These are phyloP conservation scores for Alectoria sarmentosa DNA, from an alignment of 495 filamentous ascomycete genomes.

Conservation along the genomic window DNA sequence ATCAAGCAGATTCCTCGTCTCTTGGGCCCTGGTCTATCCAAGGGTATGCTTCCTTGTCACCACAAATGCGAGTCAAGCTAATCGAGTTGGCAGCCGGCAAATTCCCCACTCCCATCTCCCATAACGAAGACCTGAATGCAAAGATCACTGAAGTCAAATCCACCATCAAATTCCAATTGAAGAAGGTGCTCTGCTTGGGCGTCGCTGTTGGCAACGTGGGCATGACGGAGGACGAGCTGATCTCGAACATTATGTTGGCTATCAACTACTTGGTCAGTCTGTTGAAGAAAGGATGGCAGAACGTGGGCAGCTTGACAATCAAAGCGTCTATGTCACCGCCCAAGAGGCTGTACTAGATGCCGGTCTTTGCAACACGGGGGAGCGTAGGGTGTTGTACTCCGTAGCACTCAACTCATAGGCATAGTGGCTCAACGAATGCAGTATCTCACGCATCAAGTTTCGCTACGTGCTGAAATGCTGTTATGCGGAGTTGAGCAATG, in stretches of 20 bases:
- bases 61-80: slow-evolving; percentile 15
- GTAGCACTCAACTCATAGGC: neutral
- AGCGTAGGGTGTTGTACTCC: neutral
- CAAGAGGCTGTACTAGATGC: slow-evolving; percentile 81
- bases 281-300: slow-evolving; percentile 99
- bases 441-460: neutral
- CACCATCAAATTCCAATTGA: slow-evolving; percentile 99
- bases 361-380: neutral
- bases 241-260: slow-evolving; percentile 93
- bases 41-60: slow-evolving; percentile 49
- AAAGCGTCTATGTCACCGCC: slow-evolving; percentile 99
- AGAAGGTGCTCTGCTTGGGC: slow-evolving; percentile 99
- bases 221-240: slow-evolving; percentile 92
- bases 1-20: slow-evolving; percentile 99
- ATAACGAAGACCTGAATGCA: slow-evolving; percentile 81
- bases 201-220: slow-evolving; percentile 97
- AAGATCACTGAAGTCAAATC: slow-evolving; percentile 99
- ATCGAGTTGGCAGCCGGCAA: slow-evolving; percentile 68
- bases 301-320: slow-evolving; percentile 97
- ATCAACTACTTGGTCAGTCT: slow-evolving; percentile 99
- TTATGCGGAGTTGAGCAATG: neutral
- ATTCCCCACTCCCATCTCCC: slow-evolving; percentile 97
- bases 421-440: neutral
- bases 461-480: neutral
- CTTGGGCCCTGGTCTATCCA: slow-evolving; percentile 94